These are phyloP conservation scores for Russula griseocarnosa DNA, from an alignment of 768 basidiomycete species.

Conservation along the genomic window DNA sequence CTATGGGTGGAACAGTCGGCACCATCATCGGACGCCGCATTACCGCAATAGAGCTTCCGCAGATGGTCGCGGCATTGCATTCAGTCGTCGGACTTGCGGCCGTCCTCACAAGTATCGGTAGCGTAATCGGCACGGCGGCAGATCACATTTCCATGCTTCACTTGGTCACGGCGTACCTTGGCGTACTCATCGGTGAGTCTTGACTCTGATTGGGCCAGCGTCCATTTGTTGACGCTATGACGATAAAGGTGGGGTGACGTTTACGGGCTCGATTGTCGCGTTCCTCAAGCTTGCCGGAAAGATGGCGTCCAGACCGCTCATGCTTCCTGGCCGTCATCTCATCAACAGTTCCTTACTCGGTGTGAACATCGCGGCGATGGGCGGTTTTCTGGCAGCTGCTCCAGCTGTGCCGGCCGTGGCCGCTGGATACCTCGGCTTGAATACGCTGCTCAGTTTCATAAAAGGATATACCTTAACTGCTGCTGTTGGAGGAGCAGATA, in stretches of 20 bases:
- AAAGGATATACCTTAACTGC: slow-evolving; percentile 86
- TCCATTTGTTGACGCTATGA: slow-evolving; percentile 15
- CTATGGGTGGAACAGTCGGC: slow-evolving; percentile 68
- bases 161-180: slow-evolving; percentile 79
- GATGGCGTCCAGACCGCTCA: slow-evolving; percentile 70
- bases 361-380: slow-evolving; percentile 68
- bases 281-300: slow-evolving; percentile 83
- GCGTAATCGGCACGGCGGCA: slow-evolving; percentile 62
- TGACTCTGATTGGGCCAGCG: background rate
- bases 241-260: slow-evolving; percentile 67
- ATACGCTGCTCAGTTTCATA: slow-evolving; percentile 72
- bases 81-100: slow-evolving; percentile 89
- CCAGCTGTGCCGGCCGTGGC: slow-evolving; percentile 70
- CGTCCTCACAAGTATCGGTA: slow-evolving; percentile 79
- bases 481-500: slow-evolving; percentile 90
- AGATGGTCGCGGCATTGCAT: slow-evolving; percentile 77
- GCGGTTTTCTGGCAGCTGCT: slow-evolving; percentile 66
- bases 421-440: slow-evolving; percentile 71
- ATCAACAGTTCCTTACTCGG: slow-evolving; percentile 70
- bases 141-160: slow-evolving; percentile 70
- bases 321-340: slow-evolving; percentile 72
- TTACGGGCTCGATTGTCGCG: slow-evolving; percentile 86
- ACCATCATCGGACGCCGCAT: slow-evolving; percentile 75
- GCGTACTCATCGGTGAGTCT: slow-evolving; percentile 72
- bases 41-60: slow-evolving; percentile 83